Evolutionary conservation across 1,284 basidiomycete species (phyloP), one percentile per base, ranked within the genome.

Genomic region (Paramarasmius palmivorus): DNA sequence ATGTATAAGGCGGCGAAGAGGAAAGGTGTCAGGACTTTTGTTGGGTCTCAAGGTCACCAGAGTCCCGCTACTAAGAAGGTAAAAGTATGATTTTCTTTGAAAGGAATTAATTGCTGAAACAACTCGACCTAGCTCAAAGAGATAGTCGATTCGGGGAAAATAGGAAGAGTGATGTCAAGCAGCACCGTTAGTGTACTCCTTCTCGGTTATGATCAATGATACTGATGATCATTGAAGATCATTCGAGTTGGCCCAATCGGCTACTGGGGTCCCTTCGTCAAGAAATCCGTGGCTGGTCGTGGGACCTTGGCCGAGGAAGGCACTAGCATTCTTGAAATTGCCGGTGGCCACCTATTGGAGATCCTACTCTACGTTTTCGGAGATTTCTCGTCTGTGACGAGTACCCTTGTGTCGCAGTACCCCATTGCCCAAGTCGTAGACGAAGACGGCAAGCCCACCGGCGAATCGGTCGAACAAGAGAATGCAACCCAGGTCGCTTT

Each of bases 41-140:
- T 74, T 19, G 73, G 73, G 3, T 54, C 67, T 9, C 72, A 75
- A 50, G 65, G 61, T 2, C 61, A 68, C 41, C 63, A 68, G 40
- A 58, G 59, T 15, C 53, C 61, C 2, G 57, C 59, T 5, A 42
- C 68, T 10, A 58, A 55, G 38, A 71, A 70, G 68, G 70, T 70
- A 23, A 47, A n/a, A 23, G 14, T 3, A 29, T 7, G 17, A 26
- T 12, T 44, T 36, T 37, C 35, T 34, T 2, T 7, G 10, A 6
- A 22, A 23, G 7, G 22, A 37, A 15, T 25, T 41, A n/a, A 15
- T 23, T 50, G n/a, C 14, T 15, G 10, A 23, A 3, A 39, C 22
- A 41, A 17, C 5, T 39, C 2, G 37, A n/a, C 3, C 12, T 57
- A 73, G 70, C 57, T 67, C 22, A 69, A 67, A 47, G 63, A 64